Evolutionary conservation across 371 early-diverging fungal genomes (phyloP).

Genomic region (Mucor plumbeus): DNA sequence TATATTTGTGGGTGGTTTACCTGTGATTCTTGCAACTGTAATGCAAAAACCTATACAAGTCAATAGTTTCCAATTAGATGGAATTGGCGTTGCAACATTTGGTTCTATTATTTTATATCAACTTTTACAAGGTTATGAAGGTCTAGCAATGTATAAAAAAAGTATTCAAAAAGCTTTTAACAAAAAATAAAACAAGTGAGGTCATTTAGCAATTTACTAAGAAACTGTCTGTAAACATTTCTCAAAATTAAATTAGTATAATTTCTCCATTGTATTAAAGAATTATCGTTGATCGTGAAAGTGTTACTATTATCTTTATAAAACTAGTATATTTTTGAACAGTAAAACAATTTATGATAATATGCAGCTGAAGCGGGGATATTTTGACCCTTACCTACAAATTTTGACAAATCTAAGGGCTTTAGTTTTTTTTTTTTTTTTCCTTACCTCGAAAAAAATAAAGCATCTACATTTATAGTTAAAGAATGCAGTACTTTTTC

Average conservation of each 20-base stretch:
- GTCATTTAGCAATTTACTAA: background rate
- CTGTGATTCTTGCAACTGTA: constrained; percentile 28
- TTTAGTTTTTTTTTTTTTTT: no score
- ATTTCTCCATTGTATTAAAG: background rate
- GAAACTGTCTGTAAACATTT: background rate
- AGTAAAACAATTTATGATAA: no score
- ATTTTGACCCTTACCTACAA: no score
- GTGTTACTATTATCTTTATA: no score
- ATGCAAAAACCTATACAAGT: constrained; percentile 17
- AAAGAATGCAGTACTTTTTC: no score
- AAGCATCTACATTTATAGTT: no score
- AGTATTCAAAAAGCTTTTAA: background rate
- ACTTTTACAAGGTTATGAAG: constrained; percentile 18
- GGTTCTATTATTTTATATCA: constrained; percentile 37
- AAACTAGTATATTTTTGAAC: no score
- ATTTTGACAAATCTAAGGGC: no score
- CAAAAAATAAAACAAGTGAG: background rate
- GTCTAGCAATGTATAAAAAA: background rate
- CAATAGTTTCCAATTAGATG: constrained; percentile 28
- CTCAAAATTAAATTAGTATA: background rate
- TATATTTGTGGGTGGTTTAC: constrained; percentile 42
- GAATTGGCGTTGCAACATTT: constrained; percentile 39
- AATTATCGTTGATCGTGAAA: no score
- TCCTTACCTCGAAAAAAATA: no score
- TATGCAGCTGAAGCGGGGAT: no score